These are phyloP conservation scores for Sarocladium oryzae DNA, from an alignment of 2,329 filamentous ascomycete species.

Conservation along the genomic window DNA sequence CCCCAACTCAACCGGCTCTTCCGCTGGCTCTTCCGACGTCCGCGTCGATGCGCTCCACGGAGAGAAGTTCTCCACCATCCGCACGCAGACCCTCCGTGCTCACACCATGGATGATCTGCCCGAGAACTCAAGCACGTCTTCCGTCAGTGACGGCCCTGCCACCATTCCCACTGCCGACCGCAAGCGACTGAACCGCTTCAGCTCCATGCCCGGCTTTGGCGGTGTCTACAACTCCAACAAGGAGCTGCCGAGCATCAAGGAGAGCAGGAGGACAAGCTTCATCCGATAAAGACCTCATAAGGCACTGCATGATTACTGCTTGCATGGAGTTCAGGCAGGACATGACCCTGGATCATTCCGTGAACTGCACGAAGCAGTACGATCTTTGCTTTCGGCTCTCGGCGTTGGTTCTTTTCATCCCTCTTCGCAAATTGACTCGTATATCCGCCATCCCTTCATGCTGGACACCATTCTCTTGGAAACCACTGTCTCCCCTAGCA, in stretches of 20 bases:
- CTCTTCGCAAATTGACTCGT: background rate
- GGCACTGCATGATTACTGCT: background rate
- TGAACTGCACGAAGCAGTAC: background rate
- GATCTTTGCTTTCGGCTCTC: slow-evolving; percentile 3
- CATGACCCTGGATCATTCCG: background rate
- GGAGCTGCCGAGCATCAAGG: slow-evolving; percentile 26
- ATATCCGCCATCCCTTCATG: background rate
- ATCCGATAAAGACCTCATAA: slow-evolving; percentile 21
- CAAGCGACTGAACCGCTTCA: slow-evolving; percentile 49
- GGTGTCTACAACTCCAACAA: slow-evolving; percentile 25
- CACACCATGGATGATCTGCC: slow-evolving; percentile 13
- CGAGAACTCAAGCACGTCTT: slow-evolving; percentile 12
- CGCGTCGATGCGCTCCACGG: slow-evolving; percentile 30
- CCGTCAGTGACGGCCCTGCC: slow-evolving; percentile 9
- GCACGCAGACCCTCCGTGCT: slow-evolving; percentile 19
- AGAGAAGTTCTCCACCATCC: slow-evolving; percentile 22
- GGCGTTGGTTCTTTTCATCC: background rate
- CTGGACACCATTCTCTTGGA: background rate
- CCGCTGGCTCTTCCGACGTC: slow-evolving; percentile 41
- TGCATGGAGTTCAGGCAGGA: background rate
- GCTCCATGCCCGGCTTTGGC: slow-evolving; percentile 50
- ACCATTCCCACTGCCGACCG: slow-evolving; percentile 22
- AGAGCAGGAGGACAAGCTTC: slow-evolving; percentile 36
- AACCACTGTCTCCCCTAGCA: background rate
- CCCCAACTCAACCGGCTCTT: slow-evolving; percentile 52